Evolutionary conservation across 192 early-diverging fungal genomes (phyloP).

Genomic region (Backusella westeae): DNA sequence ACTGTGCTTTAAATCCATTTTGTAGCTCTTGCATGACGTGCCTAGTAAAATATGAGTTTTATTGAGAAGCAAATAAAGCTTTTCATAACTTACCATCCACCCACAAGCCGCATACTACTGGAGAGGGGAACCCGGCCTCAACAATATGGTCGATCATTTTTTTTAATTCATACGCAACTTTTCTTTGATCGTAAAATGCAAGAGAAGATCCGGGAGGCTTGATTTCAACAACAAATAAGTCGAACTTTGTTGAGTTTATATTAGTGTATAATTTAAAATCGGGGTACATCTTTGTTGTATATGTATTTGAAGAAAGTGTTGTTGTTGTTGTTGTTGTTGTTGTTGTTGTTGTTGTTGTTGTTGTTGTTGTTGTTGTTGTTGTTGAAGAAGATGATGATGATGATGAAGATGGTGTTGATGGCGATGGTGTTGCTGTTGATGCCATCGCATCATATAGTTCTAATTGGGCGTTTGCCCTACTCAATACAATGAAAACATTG

Average conservation of each 20-base stretch:
- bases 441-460: too few relatives aligned
- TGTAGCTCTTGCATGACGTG: background rate
- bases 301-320: too few relatives aligned
- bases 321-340: too few relatives aligned
- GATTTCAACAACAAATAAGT: background rate
- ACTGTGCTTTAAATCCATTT: background rate
- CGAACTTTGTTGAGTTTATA: background rate
- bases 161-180: background rate
- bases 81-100: background rate
- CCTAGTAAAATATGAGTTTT: background rate
- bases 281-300: background rate
- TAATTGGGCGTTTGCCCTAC: too few relatives aligned
- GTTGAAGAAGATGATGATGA: too few relatives aligned
- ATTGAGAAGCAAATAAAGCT: background rate
- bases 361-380: too few relatives aligned
- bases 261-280: background rate
- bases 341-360: too few relatives aligned
- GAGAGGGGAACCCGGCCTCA: background rate
- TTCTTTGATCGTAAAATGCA: background rate
- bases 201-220: background rate
- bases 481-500: too few relatives aligned
- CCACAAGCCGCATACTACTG: background rate
- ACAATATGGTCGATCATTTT: background rate
- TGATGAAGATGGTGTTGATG: too few relatives aligned
- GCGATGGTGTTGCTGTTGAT: too few relatives aligned